Conservation (phyloP, 225 moss, liverwort and hornwort genomes). For the Bryoerythrophyllum caledonicum region DNA sequence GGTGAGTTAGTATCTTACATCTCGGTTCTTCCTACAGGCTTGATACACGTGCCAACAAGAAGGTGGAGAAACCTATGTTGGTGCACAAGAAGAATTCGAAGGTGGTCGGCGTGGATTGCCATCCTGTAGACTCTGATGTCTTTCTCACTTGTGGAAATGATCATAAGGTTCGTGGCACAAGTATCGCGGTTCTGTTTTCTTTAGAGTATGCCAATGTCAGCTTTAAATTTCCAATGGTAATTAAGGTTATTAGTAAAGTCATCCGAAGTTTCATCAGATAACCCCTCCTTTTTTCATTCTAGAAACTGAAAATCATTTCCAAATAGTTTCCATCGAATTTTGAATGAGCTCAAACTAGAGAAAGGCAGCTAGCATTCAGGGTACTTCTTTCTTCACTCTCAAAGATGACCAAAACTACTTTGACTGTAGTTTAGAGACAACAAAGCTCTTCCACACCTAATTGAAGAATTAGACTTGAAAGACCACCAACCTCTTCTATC, state of each 20-base stretch:
- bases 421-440: no score
- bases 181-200: neutral
- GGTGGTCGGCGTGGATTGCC: conserved; percentile 80
- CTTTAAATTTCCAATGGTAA: neutral
- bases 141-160: conserved; percentile 83
- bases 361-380: no score
- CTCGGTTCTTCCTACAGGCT: conserved; percentile 41
- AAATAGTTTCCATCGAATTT: no score
- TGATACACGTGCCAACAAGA: conserved; percentile 67
- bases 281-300: no score
- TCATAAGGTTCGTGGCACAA: conserved; percentile 54
- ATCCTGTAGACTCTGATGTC: conserved; percentile 71
- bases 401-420: no score
- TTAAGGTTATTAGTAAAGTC: neutral
- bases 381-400: no score
- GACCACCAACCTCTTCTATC: no score
- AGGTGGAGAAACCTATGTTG: conserved; percentile 45
- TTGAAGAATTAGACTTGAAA: no score
- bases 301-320: no score
- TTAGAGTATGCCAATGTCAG: neutral
- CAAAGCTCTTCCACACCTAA: no score
- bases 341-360: no score
- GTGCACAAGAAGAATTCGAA: conserved; percentile 80
- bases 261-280: no score
- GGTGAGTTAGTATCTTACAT: neutral